Conservation (phyloP, 2,329 filamentous ascomycete species). For the Ceratocystis smalleyi region DNA sequence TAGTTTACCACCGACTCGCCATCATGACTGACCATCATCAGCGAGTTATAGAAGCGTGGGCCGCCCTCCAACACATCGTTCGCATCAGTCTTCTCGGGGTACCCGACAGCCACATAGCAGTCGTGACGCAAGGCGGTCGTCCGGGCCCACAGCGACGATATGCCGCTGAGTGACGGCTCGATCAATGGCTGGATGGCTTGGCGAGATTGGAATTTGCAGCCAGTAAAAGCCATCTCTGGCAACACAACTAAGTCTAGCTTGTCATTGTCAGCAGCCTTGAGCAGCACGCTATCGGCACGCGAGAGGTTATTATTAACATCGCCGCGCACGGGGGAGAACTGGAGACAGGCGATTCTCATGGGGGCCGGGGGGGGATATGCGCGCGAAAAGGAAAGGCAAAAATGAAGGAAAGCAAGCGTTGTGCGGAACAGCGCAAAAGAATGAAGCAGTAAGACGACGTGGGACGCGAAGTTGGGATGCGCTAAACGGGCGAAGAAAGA, state of each 20-base stretch:
- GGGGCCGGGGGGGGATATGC: not conserved
- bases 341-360: slow-evolving; percentile 54
- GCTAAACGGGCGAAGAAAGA: not conserved
- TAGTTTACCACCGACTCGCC: slow-evolving; percentile 48
- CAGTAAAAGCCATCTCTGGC: slow-evolving; percentile 61
- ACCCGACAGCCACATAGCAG: slow-evolving; percentile 55
- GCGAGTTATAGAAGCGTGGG: slow-evolving; percentile 40
- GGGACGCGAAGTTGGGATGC: no score
- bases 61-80: slow-evolving; percentile 33
- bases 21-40: slow-evolving; percentile 39
- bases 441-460: not conserved
- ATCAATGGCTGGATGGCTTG: slow-evolving; percentile 52
- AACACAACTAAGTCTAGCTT: slow-evolving; percentile 49
- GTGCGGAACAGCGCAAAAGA: not conserved
- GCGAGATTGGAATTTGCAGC: slow-evolving; percentile 63
- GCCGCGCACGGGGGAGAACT: slow-evolving; percentile 57
- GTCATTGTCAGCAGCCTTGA: slow-evolving; percentile 24
- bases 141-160: slow-evolving; percentile 56
- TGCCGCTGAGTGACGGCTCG: slow-evolving; percentile 49
- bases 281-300: slow-evolving; percentile 48
- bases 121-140: slow-evolving; percentile 48
- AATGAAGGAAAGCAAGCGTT: not conserved
- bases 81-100: slow-evolving; percentile 52
- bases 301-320: slow-evolving; percentile 55
- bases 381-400: not conserved